Base-by-base conservation (phyloP, 2,329 filamentous ascomycete genomes). In the Monosporascus sp. region DNA sequence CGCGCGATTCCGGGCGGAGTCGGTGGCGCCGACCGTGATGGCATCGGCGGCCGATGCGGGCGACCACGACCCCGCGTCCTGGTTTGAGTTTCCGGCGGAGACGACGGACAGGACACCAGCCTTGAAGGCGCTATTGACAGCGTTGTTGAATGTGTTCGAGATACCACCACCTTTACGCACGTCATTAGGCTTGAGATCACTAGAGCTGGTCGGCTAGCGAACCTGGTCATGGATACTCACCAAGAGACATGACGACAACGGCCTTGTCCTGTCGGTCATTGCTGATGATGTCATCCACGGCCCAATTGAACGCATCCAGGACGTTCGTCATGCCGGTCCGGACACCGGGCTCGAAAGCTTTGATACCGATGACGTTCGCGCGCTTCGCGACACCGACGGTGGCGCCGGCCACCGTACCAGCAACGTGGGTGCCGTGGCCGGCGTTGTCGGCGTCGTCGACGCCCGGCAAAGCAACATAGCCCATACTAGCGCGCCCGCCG, bases 391-490 rank as follows among this genome's bases (percentile, higher is more conserved):
- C 14, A n/a, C 43, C 43, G 11, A 46, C 43, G 14, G 24, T 46
- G 5, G 22, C 17, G 24, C 72, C 69, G 31, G 65, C 74, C 41
- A 78, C 72, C 37, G 72, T 78, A 11, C 75, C 76, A 7, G 76
- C 70, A 45, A 72, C 69, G 59, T 78, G 75, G 1, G 76, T 78
- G 38, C 76, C 76, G 55, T 78, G 75, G 26, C 76, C 76, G 7
- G 65, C 57, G 8, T 53, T 58, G 62, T 78, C 74, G 15, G 61
- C 55, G 14, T 66, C 64, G 37, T 48, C 50, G 18, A 64, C 63
- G 26, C 64, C 43, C 22, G 11, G 62, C 28, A 67, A 63, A 26
- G 62, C 63, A 48, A 66, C 65, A 55, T 65, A 64, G 15, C 60
- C 64, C 28, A 68, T 61, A 14, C 58, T 63, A 9, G 72, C 75